Conservation (phyloP, 2,329 filamentous ascomycete species). For the Epichloe gansuensis region DNA sequence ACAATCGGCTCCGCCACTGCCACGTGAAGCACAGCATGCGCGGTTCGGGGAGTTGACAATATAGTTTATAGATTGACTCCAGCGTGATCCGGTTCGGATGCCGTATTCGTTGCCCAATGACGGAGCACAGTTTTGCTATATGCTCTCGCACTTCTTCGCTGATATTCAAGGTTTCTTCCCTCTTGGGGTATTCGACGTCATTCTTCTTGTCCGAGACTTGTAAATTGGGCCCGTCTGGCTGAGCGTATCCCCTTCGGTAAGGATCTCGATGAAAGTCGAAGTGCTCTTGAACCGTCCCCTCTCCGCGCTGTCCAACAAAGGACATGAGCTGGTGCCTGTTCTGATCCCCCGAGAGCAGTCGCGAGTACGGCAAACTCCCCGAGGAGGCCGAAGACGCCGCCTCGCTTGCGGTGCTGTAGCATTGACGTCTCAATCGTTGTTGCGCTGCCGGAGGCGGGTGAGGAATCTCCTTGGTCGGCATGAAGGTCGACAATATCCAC, state of each 20-base stretch:
- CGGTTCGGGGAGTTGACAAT: constrained; percentile 37
- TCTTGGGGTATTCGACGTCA: constrained; percentile 34
- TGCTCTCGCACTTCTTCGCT: constrained; percentile 22
- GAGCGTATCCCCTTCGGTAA: constrained; percentile 40
- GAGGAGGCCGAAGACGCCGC: constrained; percentile 7
- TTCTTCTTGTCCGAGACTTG: constrained; percentile 36
- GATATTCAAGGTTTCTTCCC: constrained; percentile 24
- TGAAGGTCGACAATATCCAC: constrained; percentile 31
- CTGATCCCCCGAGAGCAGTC: constrained; percentile 6
- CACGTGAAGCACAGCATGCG: constrained; percentile 37
- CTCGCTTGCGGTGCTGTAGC: constrained; percentile 17
- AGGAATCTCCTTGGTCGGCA: constrained; percentile 14
- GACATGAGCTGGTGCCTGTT: constrained; percentile 35
- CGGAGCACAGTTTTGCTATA: constrained; percentile 27
- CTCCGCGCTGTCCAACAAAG: constrained; percentile 37
- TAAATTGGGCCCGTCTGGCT: constrained; percentile 34
- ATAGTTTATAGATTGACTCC: constrained; percentile 35
- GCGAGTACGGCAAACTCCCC: neutral
- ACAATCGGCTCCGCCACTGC: constrained; percentile 45
- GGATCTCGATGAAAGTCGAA: constrained; percentile 39
- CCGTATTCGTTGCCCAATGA: constrained; percentile 28
- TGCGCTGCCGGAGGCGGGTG: constrained; percentile 3
- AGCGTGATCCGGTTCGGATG: constrained; percentile 28
- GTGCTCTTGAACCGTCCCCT: constrained; percentile 38
- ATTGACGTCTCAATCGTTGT: constrained; percentile 8